These are phyloP conservation scores for Fraxinus cuspidata DNA, from an alignment of 257 asterid species.

Conservation along the genomic window DNA sequence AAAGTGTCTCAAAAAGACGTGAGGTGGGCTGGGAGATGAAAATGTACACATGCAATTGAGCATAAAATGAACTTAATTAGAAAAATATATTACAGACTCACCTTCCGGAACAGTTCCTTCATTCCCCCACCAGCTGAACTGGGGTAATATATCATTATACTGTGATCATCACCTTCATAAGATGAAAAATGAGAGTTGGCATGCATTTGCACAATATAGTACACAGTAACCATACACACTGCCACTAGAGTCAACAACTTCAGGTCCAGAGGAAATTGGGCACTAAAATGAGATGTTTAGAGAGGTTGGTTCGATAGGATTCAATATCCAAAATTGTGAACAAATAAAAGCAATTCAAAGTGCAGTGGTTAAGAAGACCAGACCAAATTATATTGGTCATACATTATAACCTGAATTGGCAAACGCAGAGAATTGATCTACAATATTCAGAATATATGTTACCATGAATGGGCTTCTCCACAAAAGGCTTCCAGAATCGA, in stretches of 20 bases:
- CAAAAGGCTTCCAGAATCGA: constrained; percentile 94
- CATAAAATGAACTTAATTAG: constrained; percentile 6
- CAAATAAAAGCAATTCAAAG: not conserved
- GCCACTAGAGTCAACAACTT: constrained; percentile 7
- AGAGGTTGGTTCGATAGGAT: not conserved
- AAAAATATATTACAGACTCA: constrained; percentile 31
- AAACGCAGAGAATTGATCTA: constrained; percentile 12
- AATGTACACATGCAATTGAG: constrained; percentile 15
- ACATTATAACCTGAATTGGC: constrained; percentile 11
- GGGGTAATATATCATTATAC: constrained; percentile 96
- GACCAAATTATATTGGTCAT: not conserved
- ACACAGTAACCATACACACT: not conserved
- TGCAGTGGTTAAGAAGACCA: not conserved
- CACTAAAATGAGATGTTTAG: not conserved
- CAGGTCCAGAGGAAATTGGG: constrained; percentile 10
- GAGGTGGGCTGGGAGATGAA: constrained; percentile 6
- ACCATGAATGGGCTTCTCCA: constrained; percentile 97
- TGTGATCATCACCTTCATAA: constrained; percentile 90
- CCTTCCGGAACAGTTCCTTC: constrained; percentile 97
- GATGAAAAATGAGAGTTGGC: constrained; percentile 32
- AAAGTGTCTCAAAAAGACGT: constrained; percentile 9
- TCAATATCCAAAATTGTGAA: not conserved
- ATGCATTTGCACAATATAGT: constrained; percentile 20
- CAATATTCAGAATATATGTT: constrained; percentile 20
- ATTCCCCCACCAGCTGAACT: constrained; percentile 99